Evolutionary conservation across 257 asterid genomes (phyloP), one percentile per base, ranked within the genome.

Genomic region (Cinchona pubescens): DNA sequence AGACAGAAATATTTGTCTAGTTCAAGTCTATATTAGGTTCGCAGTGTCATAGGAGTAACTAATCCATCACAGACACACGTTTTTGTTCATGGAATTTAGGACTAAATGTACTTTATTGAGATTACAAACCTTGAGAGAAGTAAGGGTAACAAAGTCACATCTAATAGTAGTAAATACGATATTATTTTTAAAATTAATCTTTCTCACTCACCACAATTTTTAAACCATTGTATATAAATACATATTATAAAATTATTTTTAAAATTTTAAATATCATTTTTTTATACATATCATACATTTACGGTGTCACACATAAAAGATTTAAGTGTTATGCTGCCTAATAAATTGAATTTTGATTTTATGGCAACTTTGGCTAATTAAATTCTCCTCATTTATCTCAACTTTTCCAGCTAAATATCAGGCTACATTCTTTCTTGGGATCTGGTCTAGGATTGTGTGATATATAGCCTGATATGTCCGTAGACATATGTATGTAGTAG

Each of bases 371-470:
- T 35, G 38, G 64, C 42, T 34, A n/a, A n/a, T n/a, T n/a, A 29
- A 70, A 49, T 49, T 69, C 18, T 45, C 51, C 23, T 38, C 29
- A 25, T 75, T 45, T 49, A 2, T 25, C 10, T 5, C 2, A 21
- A 29, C 53, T 32, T 34, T 34, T 67, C 65, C 69, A 49, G 67
- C 72, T 34, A 77, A 59, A 45, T 62, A 30, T 40, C 71, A 48
- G 78, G 69, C 79, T 74, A 79, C 72, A 60, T 61, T 62, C 71
- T 46, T 64, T 53, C 61, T 75, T 75, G 76, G 73, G 74, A 79
- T 79, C 74, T 53, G 56, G 40, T 59, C 76, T 72, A 72, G 23
- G 4, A 58, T 16, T 25, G 63, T 58, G 62, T n/a, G 16, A 23
- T 1, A 23, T 1, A n/a, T 58, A 58, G 63, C 18, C 63, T 58